Evolutionary conservation across 768 basidiomycete genomes (phyloP), one percentile per base, ranked within the genome.

Genomic region (Crassisporium funariophilum): DNA sequence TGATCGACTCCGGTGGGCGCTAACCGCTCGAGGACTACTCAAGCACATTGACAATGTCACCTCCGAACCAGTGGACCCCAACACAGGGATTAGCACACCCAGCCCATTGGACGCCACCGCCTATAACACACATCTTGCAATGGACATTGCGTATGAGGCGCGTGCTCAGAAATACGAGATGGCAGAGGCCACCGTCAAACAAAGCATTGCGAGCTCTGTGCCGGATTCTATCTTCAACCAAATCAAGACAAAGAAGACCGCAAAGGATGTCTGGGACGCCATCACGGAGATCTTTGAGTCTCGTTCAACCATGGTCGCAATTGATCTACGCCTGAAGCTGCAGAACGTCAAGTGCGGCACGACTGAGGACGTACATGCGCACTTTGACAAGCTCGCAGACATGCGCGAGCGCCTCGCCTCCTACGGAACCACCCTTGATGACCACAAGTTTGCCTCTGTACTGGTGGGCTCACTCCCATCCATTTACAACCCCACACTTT

Each of bases 21-120:
- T 55, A 20, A 50, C 55, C 22, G 52, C 54, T 29, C 45, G 46
- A 19, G 56, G 58, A 49, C 62, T 68, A 15, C 61, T 59, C 22
- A 52, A 56, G 3, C 57, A 58, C 19, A 25, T 55, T 19, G 41
- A 53, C 4, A 33, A 27, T n/a, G 20, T 17, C 34, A 20, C 20
- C 8, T n/a, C 9, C 12, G 47, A 35, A 25, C 41, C 41, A 58
- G 21, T 5, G 3, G 8, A 12, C 60, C 61, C 44, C 16, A 38
- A 11, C 36, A 31, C n/a, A n/a, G n/a, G n/a, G n/a, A n/a, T n/a
- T n/a, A n/a, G n/a, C n/a, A n/a, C n/a, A n/a, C n/a, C n/a, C n/a
- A n/a, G n/a, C n/a, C n/a, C n/a, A n/a, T n/a, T n/a, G n/a, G n/a
- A n/a, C n/a, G n/a, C n/a, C n/a, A n/a, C n/a, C n/a, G n/a, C n/a